Conservation (phyloP, 148 eudicot genomes). For the Fagopyrum esculentum region DNA sequence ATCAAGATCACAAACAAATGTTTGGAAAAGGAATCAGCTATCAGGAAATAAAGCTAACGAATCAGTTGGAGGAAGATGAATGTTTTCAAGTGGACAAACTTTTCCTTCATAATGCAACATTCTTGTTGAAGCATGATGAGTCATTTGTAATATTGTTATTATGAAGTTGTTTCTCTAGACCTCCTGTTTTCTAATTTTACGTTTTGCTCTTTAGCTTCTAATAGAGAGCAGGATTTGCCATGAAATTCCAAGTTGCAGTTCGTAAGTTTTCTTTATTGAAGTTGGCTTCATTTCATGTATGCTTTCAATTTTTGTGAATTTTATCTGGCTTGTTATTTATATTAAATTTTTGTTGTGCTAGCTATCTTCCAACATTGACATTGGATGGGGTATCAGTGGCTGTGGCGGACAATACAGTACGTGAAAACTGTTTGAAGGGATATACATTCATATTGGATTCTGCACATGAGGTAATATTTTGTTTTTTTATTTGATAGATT, state of each 20-base stretch:
- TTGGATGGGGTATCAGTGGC: conserved; percentile 67
- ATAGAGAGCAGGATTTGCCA: conserved; percentile 45
- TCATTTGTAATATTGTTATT: neutral
- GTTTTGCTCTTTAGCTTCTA: conserved; percentile 29
- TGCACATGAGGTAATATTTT: conserved; percentile 40
- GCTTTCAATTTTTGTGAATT: neutral
- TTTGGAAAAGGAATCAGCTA: neutral
- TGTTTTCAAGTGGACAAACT: neutral
- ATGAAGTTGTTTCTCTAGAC: neutral
- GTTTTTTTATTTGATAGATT: neutral
- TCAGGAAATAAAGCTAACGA: neutral
- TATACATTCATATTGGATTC: conserved; percentile 70
- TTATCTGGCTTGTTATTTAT: neutral
- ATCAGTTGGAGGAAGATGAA: neutral
- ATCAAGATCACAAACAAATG: neutral
- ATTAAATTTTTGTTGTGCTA: conserved; percentile 17
- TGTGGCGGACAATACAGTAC: conserved; percentile 57
- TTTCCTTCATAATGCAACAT: neutral
- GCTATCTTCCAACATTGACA: conserved; percentile 69
- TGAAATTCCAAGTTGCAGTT: conserved; percentile 63
- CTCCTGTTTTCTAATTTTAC: neutral
- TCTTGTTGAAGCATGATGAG: neutral
- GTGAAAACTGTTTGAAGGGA: conserved; percentile 69
- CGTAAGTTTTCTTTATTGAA: conserved; percentile 37
- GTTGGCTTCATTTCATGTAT: neutral